Percentiles rank a stretch among this genome's conserved stretches.
Evolutionary conservation across 495 filamentous ascomycete species (phyloP).

Genomic region (Penicillium cataractarum): DNA sequence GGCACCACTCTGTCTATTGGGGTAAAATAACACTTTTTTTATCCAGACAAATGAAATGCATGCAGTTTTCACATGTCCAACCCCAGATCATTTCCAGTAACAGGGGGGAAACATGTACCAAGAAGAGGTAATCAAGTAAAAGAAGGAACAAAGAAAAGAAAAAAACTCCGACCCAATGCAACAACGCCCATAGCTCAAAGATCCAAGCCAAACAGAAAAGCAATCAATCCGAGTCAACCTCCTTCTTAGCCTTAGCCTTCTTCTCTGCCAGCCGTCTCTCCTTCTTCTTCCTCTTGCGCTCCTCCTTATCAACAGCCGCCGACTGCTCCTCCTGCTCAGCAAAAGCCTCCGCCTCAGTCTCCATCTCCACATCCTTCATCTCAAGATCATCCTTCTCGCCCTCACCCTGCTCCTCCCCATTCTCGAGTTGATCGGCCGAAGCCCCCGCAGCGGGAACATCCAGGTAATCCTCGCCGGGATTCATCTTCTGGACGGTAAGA

Average conservation of each 20-base stretch:
- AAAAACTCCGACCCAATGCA: constrained; percentile 39
- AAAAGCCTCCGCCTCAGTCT: constrained; percentile 34
- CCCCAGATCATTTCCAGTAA: constrained; percentile 12
- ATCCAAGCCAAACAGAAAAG: constrained; percentile 18
- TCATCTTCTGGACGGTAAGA: constrained; percentile 44
- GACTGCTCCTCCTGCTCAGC: constrained; percentile 24
- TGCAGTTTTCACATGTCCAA: constrained; percentile 15
- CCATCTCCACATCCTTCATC: constrained; percentile 31
- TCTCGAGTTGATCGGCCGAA: constrained; percentile 27
- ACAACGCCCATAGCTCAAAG: constrained; percentile 28
- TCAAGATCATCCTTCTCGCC: constrained; percentile 28
- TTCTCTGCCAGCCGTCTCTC: constrained; percentile 50
- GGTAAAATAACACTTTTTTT: constrained; percentile 26
- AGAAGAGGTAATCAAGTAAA: constrained; percentile 15
- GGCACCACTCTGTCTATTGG: constrained; percentile 14
- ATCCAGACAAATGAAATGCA: constrained; percentile 28
- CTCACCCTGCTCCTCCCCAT: constrained; percentile 35
- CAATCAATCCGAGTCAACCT: constrained; percentile 32
- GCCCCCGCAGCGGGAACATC: constrained; percentile 28
- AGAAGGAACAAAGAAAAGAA: constrained; percentile 17
- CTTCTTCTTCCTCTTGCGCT: constrained; percentile 55
- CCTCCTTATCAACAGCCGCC: constrained; percentile 48
- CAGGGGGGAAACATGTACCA: constrained; percentile 5
- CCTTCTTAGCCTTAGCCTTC: constrained; percentile 44
- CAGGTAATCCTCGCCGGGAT: constrained; percentile 36